phyloP scores from a whole-genome alignment of 73 alveolate genomes.

The Effrenium voratum region DNA sequence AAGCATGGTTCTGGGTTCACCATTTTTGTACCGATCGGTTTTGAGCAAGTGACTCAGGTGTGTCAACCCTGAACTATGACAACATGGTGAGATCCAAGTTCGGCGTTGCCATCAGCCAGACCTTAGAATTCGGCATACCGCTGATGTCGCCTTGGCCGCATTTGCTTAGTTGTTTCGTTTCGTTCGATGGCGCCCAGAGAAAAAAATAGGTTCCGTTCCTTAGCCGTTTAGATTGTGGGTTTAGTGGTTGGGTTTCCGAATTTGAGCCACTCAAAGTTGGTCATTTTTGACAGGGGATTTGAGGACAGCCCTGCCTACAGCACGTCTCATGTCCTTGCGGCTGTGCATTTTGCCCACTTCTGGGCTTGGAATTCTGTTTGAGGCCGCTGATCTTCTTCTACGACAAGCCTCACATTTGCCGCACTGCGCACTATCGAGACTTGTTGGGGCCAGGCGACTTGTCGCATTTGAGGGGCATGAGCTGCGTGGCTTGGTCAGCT shows the following conservation, averaged over 20 bases:
- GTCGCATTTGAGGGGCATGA: background rate
- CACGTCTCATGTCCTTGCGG: too few relatives aligned
- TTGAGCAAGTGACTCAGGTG: too few relatives aligned
- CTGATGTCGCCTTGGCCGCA: slow-evolving; percentile 28
- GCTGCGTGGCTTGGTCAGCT: too few relatives aligned
- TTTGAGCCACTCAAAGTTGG: too few relatives aligned
- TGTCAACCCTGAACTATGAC: slow-evolving; percentile 78
- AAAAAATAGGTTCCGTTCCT: too few relatives aligned
- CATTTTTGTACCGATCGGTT: too few relatives aligned
- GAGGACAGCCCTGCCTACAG: too few relatives aligned
- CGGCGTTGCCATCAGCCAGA: slow-evolving; percentile 20
- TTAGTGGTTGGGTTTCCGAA: background rate
- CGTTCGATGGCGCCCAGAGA: too few relatives aligned
- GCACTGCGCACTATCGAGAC: slow-evolving; percentile 38
- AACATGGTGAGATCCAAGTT: slow-evolving; percentile 62
- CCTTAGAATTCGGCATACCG: slow-evolving; percentile 41
- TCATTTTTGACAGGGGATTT: too few relatives aligned
- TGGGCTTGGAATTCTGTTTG: too few relatives aligned
- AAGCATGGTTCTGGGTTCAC: too few relatives aligned
- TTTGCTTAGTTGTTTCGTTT: background rate
- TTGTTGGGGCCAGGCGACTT: slow-evolving; percentile 53
- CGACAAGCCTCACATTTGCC: slow-evolving; percentile 85
- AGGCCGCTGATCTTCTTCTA: slow-evolving; percentile 87
- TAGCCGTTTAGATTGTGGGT: background rate
- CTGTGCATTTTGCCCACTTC: too few relatives aligned